phyloP scores from a whole-genome alignment of 192 early-diverging fungal genomes.

The Gorgonomyces haynaldii region DNA sequence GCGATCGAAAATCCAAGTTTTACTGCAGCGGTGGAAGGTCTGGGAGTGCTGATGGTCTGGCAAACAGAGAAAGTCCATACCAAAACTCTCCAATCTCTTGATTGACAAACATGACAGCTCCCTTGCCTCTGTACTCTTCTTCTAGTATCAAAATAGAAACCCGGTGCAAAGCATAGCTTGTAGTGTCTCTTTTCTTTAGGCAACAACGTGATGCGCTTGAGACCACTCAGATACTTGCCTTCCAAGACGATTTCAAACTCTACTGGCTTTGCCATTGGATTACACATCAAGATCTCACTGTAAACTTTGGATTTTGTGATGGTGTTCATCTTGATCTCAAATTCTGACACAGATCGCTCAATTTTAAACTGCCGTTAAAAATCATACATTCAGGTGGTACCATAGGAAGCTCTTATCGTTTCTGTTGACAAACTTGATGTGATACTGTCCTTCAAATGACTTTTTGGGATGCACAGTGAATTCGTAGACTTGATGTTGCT shows the following conservation, averaged over 20 bases:
- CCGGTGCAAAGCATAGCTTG: constrained; percentile 25
- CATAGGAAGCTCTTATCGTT: constrained; percentile 30
- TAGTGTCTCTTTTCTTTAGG: constrained; percentile 20
- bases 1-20: too few relatives aligned
- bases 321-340: constrained; percentile 16
- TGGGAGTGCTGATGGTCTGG: too few relatives aligned
- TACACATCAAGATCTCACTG: constrained; percentile 23
- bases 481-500: constrained; percentile 14
- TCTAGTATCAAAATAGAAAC: constrained; percentile 22
- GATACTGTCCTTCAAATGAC: constrained; percentile 15
- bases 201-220: constrained; percentile 8
- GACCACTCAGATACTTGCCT: constrained; percentile 24
- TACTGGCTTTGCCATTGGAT: constrained; percentile 22
- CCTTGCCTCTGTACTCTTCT: constrained; percentile 11
- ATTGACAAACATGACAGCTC: constrained; percentile 26
- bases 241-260: constrained; percentile 13
- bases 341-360: constrained; percentile 19
- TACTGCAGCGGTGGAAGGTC: too few relatives aligned
- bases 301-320: constrained; percentile 16
- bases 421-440: constrained; percentile 31
- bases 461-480: constrained; percentile 11
- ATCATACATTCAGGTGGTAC: constrained; percentile 25
- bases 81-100: constrained; percentile 38
- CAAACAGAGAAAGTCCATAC: constrained; percentile 31
- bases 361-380: constrained; percentile 11